phyloP scores from a whole-genome alignment of 768 basidiomycete genomes.

The Mycena galericulata region DNA sequence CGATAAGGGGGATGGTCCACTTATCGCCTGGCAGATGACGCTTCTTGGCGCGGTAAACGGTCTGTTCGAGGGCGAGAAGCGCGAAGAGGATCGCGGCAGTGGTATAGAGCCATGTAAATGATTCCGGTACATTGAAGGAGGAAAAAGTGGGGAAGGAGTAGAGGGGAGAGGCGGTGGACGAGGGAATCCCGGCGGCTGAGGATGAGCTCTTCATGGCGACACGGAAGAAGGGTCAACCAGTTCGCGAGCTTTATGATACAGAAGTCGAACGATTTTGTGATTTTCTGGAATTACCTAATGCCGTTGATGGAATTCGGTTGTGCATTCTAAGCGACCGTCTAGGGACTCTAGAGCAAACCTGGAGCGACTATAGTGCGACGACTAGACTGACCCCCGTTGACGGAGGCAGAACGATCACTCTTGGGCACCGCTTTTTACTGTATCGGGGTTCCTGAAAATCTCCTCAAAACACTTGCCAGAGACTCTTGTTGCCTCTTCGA shows the following conservation, averaged over 20 bases:
- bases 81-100: slow-evolving; percentile 75
- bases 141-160: slow-evolving; percentile 53
- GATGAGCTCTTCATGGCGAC: slow-evolving; percentile 43
- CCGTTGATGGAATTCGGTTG: too few species aligned
- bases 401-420: too few species aligned
- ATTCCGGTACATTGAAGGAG: slow-evolving; percentile 58
- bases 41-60: slow-evolving; percentile 91
- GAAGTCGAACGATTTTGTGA: slow-evolving; percentile 20
- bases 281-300: not conserved
- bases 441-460: too few species aligned
- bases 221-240: slow-evolving; percentile 3
- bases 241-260: too few species aligned
- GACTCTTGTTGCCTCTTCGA: too few species aligned
- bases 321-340: too few species aligned
- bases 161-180: slow-evolving; percentile 46
- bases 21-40: slow-evolving; percentile 84
- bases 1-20: slow-evolving; percentile 99
- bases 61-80: slow-evolving; percentile 89
- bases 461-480: too few species aligned
- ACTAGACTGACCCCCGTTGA: too few species aligned
- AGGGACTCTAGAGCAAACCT: too few species aligned
- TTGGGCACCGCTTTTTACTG: too few species aligned
- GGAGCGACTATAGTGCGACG: too few species aligned
- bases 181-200: slow-evolving; percentile 52
- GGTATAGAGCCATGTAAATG: slow-evolving; percentile 76